These are phyloP conservation scores for Leucoagaricus sp. DNA, from an alignment of 1,284 basidiomycete genomes.

Conservation along the genomic window DNA sequence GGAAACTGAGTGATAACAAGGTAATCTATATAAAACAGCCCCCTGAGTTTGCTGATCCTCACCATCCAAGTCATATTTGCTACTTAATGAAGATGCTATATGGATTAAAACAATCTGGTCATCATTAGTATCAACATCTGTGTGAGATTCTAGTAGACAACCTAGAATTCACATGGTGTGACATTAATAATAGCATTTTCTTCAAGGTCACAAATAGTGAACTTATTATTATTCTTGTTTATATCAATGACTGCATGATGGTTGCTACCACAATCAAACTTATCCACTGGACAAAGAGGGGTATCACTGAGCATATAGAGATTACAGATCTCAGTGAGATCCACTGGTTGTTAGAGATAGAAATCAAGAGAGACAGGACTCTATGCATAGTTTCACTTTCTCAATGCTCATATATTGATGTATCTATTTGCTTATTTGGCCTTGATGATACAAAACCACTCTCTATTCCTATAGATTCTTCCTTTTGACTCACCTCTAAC, in stretches of 20 bases:
- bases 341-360: slow-evolving; percentile 9
- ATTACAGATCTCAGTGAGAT: slow-evolving; percentile 8
- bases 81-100: slow-evolving; percentile 20
- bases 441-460: slow-evolving; percentile 26
- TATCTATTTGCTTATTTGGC: slow-evolving; percentile 20
- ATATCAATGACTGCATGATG: slow-evolving; percentile 9
- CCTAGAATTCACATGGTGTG: neutral
- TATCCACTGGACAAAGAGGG: neutral
- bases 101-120: slow-evolving; percentile 22
- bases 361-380: neutral
- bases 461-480: slow-evolving; percentile 27
- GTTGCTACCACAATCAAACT: neutral
- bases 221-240: slow-evolving; percentile 1
- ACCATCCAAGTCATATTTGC: slow-evolving; percentile 14
- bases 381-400: slow-evolving; percentile 9
- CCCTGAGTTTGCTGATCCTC: slow-evolving; percentile 22
- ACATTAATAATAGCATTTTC: neutral
- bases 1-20: slow-evolving; percentile 27
- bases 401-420: slow-evolving; percentile 23
- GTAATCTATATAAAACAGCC: slow-evolving; percentile 34
- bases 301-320: neutral
- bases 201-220: neutral
- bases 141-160: slow-evolving; percentile 1
- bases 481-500: slow-evolving; percentile 21
- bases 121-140: slow-evolving; percentile 20